Conservation (phyloP, 257 asterid genomes). For the Echium plantagineum region DNA sequence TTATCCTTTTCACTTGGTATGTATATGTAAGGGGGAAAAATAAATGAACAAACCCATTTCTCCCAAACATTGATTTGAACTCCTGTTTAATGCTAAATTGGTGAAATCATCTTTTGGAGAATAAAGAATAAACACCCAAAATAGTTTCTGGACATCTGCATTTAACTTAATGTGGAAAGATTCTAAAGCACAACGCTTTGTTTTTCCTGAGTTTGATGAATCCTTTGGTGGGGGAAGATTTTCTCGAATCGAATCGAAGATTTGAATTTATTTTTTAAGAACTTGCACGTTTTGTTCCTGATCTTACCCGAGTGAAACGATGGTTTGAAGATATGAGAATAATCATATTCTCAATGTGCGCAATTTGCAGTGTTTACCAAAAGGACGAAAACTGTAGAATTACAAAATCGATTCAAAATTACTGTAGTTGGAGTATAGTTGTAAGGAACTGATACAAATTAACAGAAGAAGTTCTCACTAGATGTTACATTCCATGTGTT, state of each 20-base stretch:
- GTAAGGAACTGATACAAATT: not conserved
- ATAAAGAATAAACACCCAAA: constrained; percentile 7
- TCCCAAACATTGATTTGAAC: constrained; percentile 6
- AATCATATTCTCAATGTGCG: too few species aligned
- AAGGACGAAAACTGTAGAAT: too few species aligned
- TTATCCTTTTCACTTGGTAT: not conserved
- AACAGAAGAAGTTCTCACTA: not conserved
- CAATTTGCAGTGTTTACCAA: too few species aligned
- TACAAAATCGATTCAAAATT: too few species aligned
- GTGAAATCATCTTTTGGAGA: constrained; percentile 3
- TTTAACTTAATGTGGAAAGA: constrained; percentile 13
- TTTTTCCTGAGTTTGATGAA: not conserved
- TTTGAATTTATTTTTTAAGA: too few species aligned
- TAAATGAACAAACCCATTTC: not conserved
- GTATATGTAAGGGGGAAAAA: too few species aligned
- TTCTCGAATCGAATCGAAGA: too few species aligned
- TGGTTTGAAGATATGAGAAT: too few species aligned
- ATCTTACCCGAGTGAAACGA: too few species aligned
- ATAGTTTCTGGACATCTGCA: constrained; percentile 1
- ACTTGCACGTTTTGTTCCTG: too few species aligned
- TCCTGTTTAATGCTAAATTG: constrained; percentile 13
- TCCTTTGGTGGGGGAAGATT: not conserved
- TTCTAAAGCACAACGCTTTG: constrained; percentile 4
- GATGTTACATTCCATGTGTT: too few species aligned
- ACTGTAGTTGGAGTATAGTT: too few species aligned